These are phyloP conservation scores for Amanita rimosa DNA, from an alignment of 768 basidiomycete species.

Conservation along the genomic window DNA sequence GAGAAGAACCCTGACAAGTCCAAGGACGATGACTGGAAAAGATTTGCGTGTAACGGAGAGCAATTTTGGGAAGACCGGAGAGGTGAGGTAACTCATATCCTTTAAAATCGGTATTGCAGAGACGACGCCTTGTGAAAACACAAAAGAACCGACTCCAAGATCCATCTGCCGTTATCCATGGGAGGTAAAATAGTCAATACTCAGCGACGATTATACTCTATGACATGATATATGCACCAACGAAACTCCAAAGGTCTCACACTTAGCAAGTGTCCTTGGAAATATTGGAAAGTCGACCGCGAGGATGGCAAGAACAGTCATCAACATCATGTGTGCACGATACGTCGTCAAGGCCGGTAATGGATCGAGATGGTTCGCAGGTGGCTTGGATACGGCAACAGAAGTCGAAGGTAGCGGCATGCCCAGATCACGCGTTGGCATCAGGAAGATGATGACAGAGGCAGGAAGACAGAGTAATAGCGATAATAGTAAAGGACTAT, in stretches of 20 bases:
- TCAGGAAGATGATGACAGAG: conserved; percentile 26
- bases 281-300: conserved; percentile 95
- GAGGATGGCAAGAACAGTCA: conserved; percentile 84
- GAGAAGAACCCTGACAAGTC: conserved; percentile 64
- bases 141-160: conserved; percentile 92
- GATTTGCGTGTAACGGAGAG: conserved; percentile 40
- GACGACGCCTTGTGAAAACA: conserved; percentile 90
- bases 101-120: conserved; percentile 78
- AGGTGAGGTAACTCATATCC: conserved; percentile 39
- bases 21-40: conserved; percentile 60
- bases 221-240: conserved; percentile 40
- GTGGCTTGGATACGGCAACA: conserved; percentile 8
- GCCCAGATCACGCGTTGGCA: conserved; percentile 29
- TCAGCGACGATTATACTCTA: neutral
- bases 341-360: conserved; percentile 79
- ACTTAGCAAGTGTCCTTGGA: conserved; percentile 80
- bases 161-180: conserved; percentile 66
- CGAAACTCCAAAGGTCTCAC: conserved; percentile 92
- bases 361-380: conserved; percentile 20
- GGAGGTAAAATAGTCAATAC: conserved; percentile 6
- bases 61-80: conserved; percentile 41
- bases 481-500: conserved; percentile 41
- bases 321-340: conserved; percentile 89
- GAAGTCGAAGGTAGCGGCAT: conserved; percentile 42
- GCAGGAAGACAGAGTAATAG: conserved; percentile 35